phyloP scores from a whole-genome alignment of 2,329 filamentous ascomycete species.

The Byssoonygena ceratinophila region DNA sequence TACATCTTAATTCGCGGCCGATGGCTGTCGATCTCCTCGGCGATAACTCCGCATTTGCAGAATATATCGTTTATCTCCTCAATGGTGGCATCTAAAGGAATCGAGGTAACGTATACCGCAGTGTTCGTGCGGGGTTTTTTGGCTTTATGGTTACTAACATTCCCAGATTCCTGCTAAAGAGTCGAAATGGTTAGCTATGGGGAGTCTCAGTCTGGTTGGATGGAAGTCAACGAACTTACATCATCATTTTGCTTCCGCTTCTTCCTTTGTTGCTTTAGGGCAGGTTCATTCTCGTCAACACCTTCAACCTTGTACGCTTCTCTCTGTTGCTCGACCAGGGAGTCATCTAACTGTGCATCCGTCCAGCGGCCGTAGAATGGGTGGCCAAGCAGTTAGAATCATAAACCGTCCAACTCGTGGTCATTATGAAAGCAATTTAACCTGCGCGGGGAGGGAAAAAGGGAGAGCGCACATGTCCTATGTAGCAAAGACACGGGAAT shows the following conservation, averaged over 20 bases:
- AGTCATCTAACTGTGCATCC: constrained; percentile 47
- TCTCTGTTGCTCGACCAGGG: constrained; percentile 50
- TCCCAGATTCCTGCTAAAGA: constrained; percentile 18
- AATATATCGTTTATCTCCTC: constrained; percentile 78
- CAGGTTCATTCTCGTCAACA: constrained; percentile 46
- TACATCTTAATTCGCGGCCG: constrained; percentile 90
- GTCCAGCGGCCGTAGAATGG: constrained; percentile 15
- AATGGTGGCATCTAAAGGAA: constrained; percentile 67
- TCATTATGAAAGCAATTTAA: constrained; percentile 5
- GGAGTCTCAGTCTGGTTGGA: not conserved
- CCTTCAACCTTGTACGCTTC: constrained; percentile 51
- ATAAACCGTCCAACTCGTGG: constrained; percentile 14
- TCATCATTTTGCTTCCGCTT: constrained; percentile 46
- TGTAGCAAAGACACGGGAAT: not conserved
- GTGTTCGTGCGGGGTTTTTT: constrained; percentile 58
- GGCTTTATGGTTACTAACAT: constrained; percentile 26
- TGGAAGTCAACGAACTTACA: constrained; percentile 30
- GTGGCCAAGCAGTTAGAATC: constrained; percentile 28
- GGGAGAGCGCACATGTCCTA: not conserved
- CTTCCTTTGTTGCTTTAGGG: constrained; percentile 41
- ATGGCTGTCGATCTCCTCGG: constrained; percentile 84
- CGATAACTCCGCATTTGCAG: constrained; percentile 80
- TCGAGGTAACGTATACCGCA: constrained; percentile 80
- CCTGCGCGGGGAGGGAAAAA: not conserved
- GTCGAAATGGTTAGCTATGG: not conserved